Evolutionary conservation across 1,139 yeast genomes (phyloP), one percentile per base, ranked within the genome.

Genomic region (Chernovozyma aurita): DNA sequence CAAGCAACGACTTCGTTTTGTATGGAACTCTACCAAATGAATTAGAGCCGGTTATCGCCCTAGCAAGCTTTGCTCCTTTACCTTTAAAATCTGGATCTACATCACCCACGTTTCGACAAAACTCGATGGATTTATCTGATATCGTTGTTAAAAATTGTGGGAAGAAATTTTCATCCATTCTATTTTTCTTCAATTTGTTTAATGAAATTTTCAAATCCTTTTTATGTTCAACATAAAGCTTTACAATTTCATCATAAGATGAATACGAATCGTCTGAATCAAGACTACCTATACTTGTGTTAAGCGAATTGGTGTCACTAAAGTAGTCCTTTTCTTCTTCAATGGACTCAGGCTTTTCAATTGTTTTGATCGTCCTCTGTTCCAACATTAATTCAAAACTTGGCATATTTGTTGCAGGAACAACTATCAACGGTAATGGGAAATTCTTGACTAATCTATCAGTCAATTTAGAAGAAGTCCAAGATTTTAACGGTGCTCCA

Each of bases 361-460:
- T 11, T 6, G 18, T 16, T n/a, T 31, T 45, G 47, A 4, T 43
- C n/a, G n/a, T n/a, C n/a, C n/a, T n/a, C 41, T 24, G 52, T 12
- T 26, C 48, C 32, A 66, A 48, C 2, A 57, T 49, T 5, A 51
- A 42, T 50, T 81, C 87, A 54, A 78, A 80, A 14, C 60, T 51
- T 38, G 59, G 65, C 78, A 81, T 72, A 44, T 82, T 79, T 44
- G 69, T 63, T 1, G 85, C 80, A 0, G 92, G 88, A 0, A 78
- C 82, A 24, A 82, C 71, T 21, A 82, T 67, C 5, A 80, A 73
- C 0, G 94, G 92, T n/a, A 81, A 65, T 1, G 85, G 82, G 47
- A 73, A 80, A 42, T 70, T 67, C 42, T 75, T 76, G 25, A 80
- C 81, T 35, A 83, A 59, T 35, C 82, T 61, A 52, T 83, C 90